Evolutionary conservation across 1,284 basidiomycete genomes (phyloP).

Genomic region (Apiotrichum siamense): DNA sequence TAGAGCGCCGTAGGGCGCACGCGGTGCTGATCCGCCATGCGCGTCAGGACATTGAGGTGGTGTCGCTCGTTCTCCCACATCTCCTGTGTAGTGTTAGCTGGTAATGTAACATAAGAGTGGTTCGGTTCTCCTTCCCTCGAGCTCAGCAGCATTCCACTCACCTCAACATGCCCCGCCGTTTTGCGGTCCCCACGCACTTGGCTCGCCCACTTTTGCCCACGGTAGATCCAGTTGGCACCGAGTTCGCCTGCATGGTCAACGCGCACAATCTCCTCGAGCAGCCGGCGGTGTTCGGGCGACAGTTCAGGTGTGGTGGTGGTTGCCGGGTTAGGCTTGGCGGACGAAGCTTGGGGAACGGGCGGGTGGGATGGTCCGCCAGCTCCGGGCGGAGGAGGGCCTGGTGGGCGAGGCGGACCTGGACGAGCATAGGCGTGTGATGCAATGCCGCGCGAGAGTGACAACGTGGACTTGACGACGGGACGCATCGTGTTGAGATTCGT

Average conservation of each 20-base stretch:
- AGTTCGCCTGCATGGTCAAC: conserved; percentile 91
- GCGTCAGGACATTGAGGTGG: conserved; percentile 79
- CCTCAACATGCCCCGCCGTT: conserved; percentile 69
- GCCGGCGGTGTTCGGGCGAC: conserved; percentile 28
- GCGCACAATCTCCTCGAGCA: conserved; percentile 54
- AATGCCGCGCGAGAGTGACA: neutral
- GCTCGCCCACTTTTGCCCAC: conserved; percentile 62
- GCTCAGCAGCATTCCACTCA: conserved; percentile 44
- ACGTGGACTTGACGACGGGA: too few species aligned
- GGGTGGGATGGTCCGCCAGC: neutral
- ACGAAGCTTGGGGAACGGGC: neutral
- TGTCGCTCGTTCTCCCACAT: conserved; percentile 98
- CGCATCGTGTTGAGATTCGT: too few species aligned
- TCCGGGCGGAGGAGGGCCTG: conserved; percentile 1
- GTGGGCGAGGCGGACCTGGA: conserved; percentile 6
- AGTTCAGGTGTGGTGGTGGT: conserved; percentile 34
- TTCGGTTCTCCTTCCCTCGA: neutral
- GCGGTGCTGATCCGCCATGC: conserved; percentile 72
- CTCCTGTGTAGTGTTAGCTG: conserved; percentile 53
- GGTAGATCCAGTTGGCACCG: conserved; percentile 88
- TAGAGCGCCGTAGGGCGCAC: conserved; percentile 77
- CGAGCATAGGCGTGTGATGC: conserved; percentile 19
- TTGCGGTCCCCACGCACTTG: conserved; percentile 60
- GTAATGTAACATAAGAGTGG: too few species aligned
- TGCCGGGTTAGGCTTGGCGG: conserved; percentile 22